Base-by-base conservation (phyloP, 495 filamentous ascomycete genomes). In the Lasiosphaeria ovina region DNA sequence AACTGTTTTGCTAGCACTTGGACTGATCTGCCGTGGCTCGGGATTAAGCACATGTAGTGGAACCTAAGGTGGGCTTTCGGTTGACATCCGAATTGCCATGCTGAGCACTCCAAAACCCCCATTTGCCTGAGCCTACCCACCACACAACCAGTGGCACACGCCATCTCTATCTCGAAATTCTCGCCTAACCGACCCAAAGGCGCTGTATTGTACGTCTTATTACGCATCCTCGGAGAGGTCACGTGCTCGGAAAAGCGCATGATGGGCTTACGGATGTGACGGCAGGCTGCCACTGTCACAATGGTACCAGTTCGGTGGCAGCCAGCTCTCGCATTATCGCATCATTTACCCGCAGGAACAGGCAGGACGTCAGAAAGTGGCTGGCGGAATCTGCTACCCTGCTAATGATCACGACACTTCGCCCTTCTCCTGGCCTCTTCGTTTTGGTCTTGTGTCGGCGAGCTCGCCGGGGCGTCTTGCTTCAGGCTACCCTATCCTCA, bases 341-440 rank as follows among this genome's bases (percentile, higher is more conserved):
- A 14, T 35, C 7, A 59, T 51, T 59, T 59, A 59, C 38, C 57
- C 57, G 57, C 11, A 35, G 12, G 7, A 10, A 50, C 48, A 51
- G 57, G 47, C 47, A 16, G 35, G n/a, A 31, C 11, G 44, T 11
- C 12, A 47, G 44, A n/a, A 47, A 47, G 11, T 14, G 4, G 5
- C 44, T 47, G 12, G 44, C 12, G 12, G 44, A 47, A 11, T n/a
- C 44, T 47, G 44, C 16, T 32, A 32, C 14, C 17, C 51, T 6
- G 33, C 17, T 24, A 24, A 24, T n/a, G 44, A 47, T 47, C 44
- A 5, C 44, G 6, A 47, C 44, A 14, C 16, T 47, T n/a, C 44
- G 7, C 12, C 16, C 4, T n/a, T n/a, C 44, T 14, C 44, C 44
- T 7, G 12, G 44, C 44, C 16, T 47, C 44, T 14, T 47, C 44